A percentile compares a stretch with the other conserved stretches of the same genome.
Evolutionary conservation across 1,284 basidiomycete species (phyloP).

Genomic region (Moesziomyces parantarcticus): DNA sequence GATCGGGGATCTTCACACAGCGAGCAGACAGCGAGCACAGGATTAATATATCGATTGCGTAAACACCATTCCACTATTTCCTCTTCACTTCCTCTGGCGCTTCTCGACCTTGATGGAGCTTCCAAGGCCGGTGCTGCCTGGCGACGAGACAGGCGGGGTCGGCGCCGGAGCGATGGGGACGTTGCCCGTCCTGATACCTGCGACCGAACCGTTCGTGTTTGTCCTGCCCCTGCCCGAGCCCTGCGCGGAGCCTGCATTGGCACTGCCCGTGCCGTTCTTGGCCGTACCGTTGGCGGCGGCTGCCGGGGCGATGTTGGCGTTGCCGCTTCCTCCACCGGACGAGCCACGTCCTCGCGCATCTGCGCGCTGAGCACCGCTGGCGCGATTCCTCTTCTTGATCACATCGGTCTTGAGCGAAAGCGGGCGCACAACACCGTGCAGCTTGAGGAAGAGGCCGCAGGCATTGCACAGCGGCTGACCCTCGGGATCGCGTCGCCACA

Average conservation of each 20-base stretch:
- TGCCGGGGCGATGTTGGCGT: slow-evolving; percentile 30
- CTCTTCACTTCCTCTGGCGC: slow-evolving; percentile 39
- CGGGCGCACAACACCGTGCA: slow-evolving; percentile 92
- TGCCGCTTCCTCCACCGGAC: slow-evolving; percentile 12
- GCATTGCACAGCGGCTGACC: slow-evolving; percentile 83
- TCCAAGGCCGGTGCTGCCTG: slow-evolving; percentile 29
- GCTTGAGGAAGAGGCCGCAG: slow-evolving; percentile 75
- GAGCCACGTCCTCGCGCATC: slow-evolving; percentile 26
- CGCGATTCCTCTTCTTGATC: slow-evolving; percentile 84
- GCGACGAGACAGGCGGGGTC: slow-evolving; percentile 42
- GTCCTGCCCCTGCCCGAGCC: slow-evolving; percentile 6
- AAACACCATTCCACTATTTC: neutral
- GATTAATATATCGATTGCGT: neutral
- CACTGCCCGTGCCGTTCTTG: slow-evolving; percentile 14
- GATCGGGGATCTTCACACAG: too few species aligned
- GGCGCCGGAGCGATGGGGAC: slow-evolving; percentile 49
- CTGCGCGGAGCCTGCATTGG: neutral
- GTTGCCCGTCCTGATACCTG: slow-evolving; percentile 46
- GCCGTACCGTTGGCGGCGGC: slow-evolving; percentile 2
- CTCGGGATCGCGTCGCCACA: slow-evolving; percentile 94
- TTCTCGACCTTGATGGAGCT: slow-evolving; percentile 36
- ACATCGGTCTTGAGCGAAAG: slow-evolving; percentile 95
- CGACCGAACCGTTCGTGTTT: slow-evolving; percentile 32
- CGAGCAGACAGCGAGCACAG: too few species aligned
- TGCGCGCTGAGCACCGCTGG: slow-evolving; percentile 37